Percentiles rank a stretch among this genome's conserved stretches.
Evolutionary conservation across 306 rosid genomes (phyloP).

Genomic region (Cucumis hystrix): DNA sequence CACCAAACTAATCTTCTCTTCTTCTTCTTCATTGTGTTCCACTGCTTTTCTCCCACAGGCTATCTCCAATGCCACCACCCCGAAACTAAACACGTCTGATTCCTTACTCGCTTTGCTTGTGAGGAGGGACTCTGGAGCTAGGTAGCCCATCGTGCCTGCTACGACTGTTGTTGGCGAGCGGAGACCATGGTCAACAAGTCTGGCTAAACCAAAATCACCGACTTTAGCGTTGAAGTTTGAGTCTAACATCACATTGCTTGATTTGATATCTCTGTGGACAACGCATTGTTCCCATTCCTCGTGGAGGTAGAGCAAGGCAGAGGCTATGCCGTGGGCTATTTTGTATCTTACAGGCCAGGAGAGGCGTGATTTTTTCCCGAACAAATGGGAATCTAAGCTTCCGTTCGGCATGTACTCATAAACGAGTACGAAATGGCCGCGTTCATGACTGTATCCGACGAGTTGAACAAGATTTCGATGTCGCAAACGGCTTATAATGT

Average conservation of each 20-base stretch:
- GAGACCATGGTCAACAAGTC: slow-evolving; percentile 1
- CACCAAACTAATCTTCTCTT: background rate
- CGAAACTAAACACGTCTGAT: background rate
- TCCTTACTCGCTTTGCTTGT: background rate
- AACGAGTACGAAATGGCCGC: background rate
- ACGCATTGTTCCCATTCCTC: slow-evolving; percentile 6
- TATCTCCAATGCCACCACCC: slow-evolving; percentile 2
- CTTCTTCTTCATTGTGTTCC: background rate
- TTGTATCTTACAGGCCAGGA: background rate
- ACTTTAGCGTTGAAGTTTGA: slow-evolving; percentile 2
- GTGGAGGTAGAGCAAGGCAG: background rate
- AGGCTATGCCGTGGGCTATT: background rate
- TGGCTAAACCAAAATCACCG: slow-evolving; percentile 2
- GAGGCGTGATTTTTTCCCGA: background rate
- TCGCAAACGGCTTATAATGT: slow-evolving; percentile 1
- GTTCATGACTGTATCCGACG: slow-evolving; percentile 2
- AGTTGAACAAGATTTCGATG: slow-evolving; percentile 6
- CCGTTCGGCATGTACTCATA: background rate
- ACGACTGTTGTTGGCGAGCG: background rate
- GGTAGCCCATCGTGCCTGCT: slow-evolving; percentile 8
- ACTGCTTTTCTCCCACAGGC: slow-evolving; percentile 2
- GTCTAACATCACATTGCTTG: background rate
- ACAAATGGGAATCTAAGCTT: background rate
- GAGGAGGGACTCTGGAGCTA: background rate
- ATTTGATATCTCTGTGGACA: slow-evolving; percentile 1